These are phyloP conservation scores for Cyamopsis tetragonoloba DNA, from an alignment of 306 rosid species.

Conservation along the genomic window DNA sequence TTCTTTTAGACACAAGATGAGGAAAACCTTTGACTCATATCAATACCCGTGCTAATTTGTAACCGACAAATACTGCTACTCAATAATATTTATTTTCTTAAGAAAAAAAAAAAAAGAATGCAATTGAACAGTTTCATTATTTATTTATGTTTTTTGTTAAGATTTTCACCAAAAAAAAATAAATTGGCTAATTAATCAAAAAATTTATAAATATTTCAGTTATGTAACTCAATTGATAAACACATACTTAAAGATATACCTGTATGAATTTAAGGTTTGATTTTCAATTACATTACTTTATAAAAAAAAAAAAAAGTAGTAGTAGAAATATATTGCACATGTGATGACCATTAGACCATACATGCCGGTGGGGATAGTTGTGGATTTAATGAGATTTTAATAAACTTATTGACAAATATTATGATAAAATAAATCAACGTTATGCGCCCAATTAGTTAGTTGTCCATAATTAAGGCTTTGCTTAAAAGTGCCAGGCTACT, in stretches of 20 bases:
- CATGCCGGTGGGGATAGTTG: constrained; percentile 37
- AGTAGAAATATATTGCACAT: constrained; percentile 12
- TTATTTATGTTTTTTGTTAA: too few relatives aligned
- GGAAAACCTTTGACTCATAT: not conserved
- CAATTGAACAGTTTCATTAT: not conserved
- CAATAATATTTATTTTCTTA: too few relatives aligned
- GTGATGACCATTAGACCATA: constrained; percentile 23
- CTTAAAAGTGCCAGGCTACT: constrained; percentile 9
- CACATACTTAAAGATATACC: too few relatives aligned
- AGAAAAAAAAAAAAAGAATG: not conserved
- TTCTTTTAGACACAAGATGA: not conserved
- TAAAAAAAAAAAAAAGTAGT: too few relatives aligned
- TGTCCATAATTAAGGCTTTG: constrained; percentile 25
- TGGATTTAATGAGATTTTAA: constrained; percentile 20
- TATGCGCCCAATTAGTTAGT: constrained; percentile 31
- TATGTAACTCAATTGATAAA: too few relatives aligned
- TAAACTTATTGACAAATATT: constrained; percentile 15
- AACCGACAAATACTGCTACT: not conserved
- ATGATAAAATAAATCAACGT: constrained; percentile 14
- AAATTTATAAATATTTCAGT: too few relatives aligned
- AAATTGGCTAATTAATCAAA: not conserved
- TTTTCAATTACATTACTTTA: too few relatives aligned
- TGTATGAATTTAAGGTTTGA: too few relatives aligned
- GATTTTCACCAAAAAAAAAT: too few relatives aligned
- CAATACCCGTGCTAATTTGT: too few relatives aligned